Conservation (phyloP, 768 basidiomycete species). For the Leccinum rimulosum region DNA sequence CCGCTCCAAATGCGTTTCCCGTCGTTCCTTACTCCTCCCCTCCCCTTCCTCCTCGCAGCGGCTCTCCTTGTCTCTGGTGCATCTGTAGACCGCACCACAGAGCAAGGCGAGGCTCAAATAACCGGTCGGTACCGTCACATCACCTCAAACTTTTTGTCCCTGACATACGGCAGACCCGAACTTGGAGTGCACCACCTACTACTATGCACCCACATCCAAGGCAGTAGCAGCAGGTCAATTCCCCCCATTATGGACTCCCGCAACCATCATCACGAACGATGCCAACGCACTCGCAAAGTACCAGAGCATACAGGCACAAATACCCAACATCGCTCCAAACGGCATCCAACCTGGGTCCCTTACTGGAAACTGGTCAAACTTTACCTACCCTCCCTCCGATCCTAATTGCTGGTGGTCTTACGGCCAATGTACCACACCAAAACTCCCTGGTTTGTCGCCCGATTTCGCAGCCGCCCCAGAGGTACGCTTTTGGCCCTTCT, state of each 20-base stretch:
- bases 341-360: slow-evolving; percentile 22
- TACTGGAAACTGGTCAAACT: slow-evolving; percentile 31
- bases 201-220: slow-evolving; percentile 35
- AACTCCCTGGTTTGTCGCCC: slow-evolving; percentile 38
- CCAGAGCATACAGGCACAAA: slow-evolving; percentile 37
- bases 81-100: slow-evolving; percentile 31
- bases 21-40: slow-evolving; percentile 18
- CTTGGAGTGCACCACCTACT: slow-evolving; percentile 44
- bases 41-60: slow-evolving; percentile 2
- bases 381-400: slow-evolving; percentile 39
- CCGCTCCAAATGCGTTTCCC: slow-evolving; percentile 14
- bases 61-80: slow-evolving; percentile 3
- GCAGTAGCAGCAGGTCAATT: slow-evolving; percentile 35
- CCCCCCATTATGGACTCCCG: slow-evolving; percentile 45
- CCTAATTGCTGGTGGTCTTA: slow-evolving; percentile 48
- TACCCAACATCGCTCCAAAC: slow-evolving; percentile 51
- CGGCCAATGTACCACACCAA: slow-evolving; percentile 46
- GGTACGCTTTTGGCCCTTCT: slow-evolving; percentile 24
- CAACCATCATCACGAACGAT: slow-evolving; percentile 43
- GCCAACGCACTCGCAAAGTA: slow-evolving; percentile 43
- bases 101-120: slow-evolving; percentile 38
- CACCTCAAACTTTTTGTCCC: background rate
- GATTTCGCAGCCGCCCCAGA: slow-evolving; percentile 52
- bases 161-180: slow-evolving; percentile 26
- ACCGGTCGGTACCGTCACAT: slow-evolving; percentile 25